Conservation (phyloP, 1,139 yeast genomes). For the Wickerhamiella infanticola region DNA sequence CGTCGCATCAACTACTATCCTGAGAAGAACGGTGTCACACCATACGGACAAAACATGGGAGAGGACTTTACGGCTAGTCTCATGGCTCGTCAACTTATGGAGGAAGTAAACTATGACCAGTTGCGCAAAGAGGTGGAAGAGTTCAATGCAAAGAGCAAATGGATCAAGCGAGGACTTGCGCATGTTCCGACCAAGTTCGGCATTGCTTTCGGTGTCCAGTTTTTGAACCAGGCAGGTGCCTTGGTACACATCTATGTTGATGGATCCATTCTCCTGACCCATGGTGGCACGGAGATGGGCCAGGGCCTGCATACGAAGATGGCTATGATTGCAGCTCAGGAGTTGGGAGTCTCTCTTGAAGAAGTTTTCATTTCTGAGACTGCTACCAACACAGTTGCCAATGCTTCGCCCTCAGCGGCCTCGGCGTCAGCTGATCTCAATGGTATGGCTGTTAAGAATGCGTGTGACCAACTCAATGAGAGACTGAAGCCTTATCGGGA, state of each 20-base stretch:
- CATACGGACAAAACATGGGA: slow-evolving; percentile 28
- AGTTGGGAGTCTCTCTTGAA: slow-evolving; percentile 27
- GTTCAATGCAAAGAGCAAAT: slow-evolving; percentile 27
- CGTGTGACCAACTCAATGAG: slow-evolving; percentile 30
- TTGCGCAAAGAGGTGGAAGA: slow-evolving; percentile 25
- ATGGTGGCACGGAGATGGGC: slow-evolving; percentile 37
- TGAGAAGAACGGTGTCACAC: slow-evolving; percentile 23
- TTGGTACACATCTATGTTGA: slow-evolving; percentile 32
- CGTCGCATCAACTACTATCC: slow-evolving; percentile 27
- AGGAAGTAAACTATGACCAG: slow-evolving; percentile 24
- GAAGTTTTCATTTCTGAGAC: slow-evolving; percentile 30
- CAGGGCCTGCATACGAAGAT: slow-evolving; percentile 35
- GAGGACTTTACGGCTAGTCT: slow-evolving; percentile 28
- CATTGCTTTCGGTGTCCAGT: slow-evolving; percentile 31
- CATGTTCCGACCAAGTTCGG: slow-evolving; percentile 33
- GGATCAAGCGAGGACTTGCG: slow-evolving; percentile 33
- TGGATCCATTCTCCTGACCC: slow-evolving; percentile 30
- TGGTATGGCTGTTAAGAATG: slow-evolving; percentile 32
- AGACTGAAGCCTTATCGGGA: slow-evolving; percentile 27
- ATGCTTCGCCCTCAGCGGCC: slow-evolving; percentile 34
- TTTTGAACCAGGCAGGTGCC: slow-evolving; percentile 34
- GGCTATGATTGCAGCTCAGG: slow-evolving; percentile 32
- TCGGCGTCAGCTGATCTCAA: slow-evolving; percentile 33
- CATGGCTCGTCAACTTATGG: slow-evolving; percentile 24
- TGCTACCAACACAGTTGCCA: slow-evolving; percentile 31